Conservation (phyloP, 1,284 basidiomycete species). For the Amylostereum chailletii region DNA sequence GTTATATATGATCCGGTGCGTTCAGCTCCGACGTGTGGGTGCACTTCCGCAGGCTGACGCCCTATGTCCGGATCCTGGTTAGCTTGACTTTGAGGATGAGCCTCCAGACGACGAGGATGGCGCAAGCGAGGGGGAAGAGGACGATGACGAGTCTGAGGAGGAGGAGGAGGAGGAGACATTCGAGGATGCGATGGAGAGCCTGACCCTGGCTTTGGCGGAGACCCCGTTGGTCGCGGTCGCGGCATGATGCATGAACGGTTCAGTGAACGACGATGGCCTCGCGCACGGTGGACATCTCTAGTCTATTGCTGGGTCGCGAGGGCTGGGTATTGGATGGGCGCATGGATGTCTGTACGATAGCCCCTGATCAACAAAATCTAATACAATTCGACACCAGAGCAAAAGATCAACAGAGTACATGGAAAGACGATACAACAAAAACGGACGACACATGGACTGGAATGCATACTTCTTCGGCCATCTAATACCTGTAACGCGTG, state of each 20-base stretch:
- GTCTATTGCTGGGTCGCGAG: too few species aligned
- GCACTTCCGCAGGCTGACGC: background rate
- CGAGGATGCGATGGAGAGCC: slow-evolving; percentile 57
- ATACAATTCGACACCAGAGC: too few species aligned
- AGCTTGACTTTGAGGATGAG: slow-evolving; percentile 71
- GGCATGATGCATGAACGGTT: slow-evolving; percentile 14
- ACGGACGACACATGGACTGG: too few species aligned
- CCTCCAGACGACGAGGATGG: slow-evolving; percentile 41
- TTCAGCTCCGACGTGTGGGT: slow-evolving; percentile 13
- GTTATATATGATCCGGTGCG: slow-evolving; percentile 94
- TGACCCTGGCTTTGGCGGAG: slow-evolving; percentile 35
- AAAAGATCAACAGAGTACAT: too few species aligned
- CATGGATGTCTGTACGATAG: too few species aligned
- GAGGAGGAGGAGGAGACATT: slow-evolving; percentile 38
- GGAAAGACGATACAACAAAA: too few species aligned
- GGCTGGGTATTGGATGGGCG: too few species aligned
- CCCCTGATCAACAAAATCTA: too few species aligned
- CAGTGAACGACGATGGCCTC: background rate
- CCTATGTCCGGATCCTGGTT: slow-evolving; percentile 2
- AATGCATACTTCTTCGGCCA: too few species aligned
- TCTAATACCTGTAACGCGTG: slow-evolving; percentile 72
- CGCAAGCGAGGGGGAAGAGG: slow-evolving; percentile 31
- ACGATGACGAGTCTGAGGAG: slow-evolving; percentile 30
- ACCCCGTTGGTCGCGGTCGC: slow-evolving; percentile 16
- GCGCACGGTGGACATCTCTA: background rate